Evolutionary conservation across 176 grass and related monocot species (phyloP).

Genomic region (Dactylis glomerata): DNA sequence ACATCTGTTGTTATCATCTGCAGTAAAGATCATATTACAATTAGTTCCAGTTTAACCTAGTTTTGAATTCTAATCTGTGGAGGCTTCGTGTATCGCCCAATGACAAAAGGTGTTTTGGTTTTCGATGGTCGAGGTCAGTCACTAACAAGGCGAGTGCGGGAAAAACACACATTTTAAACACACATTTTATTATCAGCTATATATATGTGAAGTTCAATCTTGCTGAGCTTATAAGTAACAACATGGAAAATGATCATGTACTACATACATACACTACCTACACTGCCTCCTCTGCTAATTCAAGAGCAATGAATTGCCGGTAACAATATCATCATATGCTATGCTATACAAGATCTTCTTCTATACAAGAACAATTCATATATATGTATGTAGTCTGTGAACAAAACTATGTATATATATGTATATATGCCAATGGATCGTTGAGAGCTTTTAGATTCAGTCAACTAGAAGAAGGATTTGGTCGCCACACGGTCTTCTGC

Average conservation of each 20-base stretch:
- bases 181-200: not conserved
- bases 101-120: not conserved
- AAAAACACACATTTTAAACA: not conserved
- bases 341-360: not conserved
- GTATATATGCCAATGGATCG: not conserved
- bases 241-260: not conserved
- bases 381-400: not conserved
- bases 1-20: not conserved
- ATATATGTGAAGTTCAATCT: not conserved
- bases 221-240: not conserved
- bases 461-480: constrained; percentile 33
- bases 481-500: constrained; percentile 65
- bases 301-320: not conserved
- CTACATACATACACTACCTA: not conserved
- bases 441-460: constrained; percentile 11
- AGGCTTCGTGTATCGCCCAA: not conserved
- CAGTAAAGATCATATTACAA: too few relatives aligned
- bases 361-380: not conserved
- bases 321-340: not conserved
- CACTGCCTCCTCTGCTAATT: not conserved
- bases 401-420: not conserved
- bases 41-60: not conserved
- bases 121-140: not conserved
- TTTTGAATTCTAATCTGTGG: not conserved
- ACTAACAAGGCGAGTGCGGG: not conserved